phyloP scores from a whole-genome alignment of 805 yeast genomes.

The Wickerhamiella bombiphila region DNA sequence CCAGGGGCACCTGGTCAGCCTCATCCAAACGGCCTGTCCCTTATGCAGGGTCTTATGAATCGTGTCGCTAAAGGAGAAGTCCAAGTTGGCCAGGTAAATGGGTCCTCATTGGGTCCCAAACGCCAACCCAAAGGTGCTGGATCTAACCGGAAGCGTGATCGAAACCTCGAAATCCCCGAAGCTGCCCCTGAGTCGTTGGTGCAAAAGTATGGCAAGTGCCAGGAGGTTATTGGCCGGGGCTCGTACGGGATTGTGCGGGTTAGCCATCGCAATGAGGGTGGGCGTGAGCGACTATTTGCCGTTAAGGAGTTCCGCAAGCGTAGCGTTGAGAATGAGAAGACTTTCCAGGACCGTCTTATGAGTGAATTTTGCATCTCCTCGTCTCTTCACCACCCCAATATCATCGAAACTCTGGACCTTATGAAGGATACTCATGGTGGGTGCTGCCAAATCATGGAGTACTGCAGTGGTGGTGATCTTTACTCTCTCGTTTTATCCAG shows the following conservation, averaged over 20 bases:
- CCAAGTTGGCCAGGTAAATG: constrained; percentile 22
- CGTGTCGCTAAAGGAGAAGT: constrained; percentile 24
- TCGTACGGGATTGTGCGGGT: constrained; percentile 85
- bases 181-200: constrained; percentile 40
- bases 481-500: constrained; percentile 43
- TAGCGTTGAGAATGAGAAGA: constrained; percentile 39
- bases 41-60: constrained; percentile 24
- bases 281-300: constrained; percentile 40
- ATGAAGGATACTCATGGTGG: constrained; percentile 55
- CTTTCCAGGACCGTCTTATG: constrained; percentile 55
- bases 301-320: constrained; percentile 58
- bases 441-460: constrained; percentile 86
- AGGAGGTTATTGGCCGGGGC: constrained; percentile 86
- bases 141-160: constrained; percentile 3
- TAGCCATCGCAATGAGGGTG: constrained; percentile 42
- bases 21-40: constrained; percentile 16
- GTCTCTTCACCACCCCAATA: constrained; percentile 56
- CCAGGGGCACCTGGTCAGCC: not conserved
- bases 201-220: constrained; percentile 87
- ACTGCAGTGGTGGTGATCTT: constrained; percentile 75
- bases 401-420: constrained; percentile 62
- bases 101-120: constrained; percentile 9
- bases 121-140: too few relatives aligned
- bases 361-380: constrained; percentile 82
- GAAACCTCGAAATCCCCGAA: constrained; percentile 9